These are phyloP conservation scores for Cordyceps pruinosa DNA, from an alignment of 2,329 filamentous ascomycete genomes.

Conservation along the genomic window DNA sequence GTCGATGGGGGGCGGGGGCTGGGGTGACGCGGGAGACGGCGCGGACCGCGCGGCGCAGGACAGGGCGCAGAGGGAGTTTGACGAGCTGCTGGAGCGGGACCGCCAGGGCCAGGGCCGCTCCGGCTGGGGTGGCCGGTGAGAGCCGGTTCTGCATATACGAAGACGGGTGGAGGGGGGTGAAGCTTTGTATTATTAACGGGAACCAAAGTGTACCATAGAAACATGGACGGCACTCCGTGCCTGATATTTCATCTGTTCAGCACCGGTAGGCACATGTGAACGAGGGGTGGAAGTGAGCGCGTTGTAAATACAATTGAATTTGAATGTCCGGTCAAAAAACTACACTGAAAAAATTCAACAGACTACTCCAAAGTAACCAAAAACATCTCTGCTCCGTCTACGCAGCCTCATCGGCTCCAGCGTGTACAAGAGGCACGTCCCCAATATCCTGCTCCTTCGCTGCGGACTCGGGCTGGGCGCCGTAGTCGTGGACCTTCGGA, in stretches of 20 bases:
- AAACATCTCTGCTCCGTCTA: neutral
- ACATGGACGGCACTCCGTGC: neutral
- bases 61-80: conserved; percentile 45
- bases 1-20: conserved; percentile 1
- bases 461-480: neutral
- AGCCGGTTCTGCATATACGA: neutral
- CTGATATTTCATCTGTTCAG: neutral
- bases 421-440: neutral
- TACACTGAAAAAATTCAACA: neutral
- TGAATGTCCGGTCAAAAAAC: neutral
- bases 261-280: neutral
- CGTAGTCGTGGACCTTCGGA: neutral
- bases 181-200: neutral
- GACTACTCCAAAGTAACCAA: neutral
- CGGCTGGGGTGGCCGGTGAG: conserved; percentile 20
- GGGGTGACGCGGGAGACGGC: conserved; percentile 25
- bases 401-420: neutral
- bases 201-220: neutral
- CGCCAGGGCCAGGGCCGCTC: conserved; percentile 25
- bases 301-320: neutral
- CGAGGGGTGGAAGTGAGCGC: neutral
- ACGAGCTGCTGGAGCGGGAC: conserved; percentile 41
- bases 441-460: conserved; percentile 5
- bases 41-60: conserved; percentile 34
- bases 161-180: neutral